Conservation (phyloP, 306 rosid species). For the Cicer cuneatum region DNA sequence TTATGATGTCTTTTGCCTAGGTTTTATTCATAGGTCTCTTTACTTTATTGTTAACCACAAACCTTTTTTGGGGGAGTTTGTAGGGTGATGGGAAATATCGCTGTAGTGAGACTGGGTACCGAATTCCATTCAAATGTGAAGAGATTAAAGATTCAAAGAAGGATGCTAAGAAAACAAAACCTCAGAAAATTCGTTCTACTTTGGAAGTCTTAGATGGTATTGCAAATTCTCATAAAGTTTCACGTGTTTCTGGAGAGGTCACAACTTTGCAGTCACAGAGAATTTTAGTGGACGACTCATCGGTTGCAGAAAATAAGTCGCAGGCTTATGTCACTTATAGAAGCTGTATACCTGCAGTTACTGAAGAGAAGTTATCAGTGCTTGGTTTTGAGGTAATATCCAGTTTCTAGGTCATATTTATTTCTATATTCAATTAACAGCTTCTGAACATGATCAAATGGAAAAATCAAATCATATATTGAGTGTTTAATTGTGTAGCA, state of each 20-base stretch:
- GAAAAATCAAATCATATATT: conserved; percentile 25
- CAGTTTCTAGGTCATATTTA: conserved; percentile 20
- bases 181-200: conserved; percentile 50
- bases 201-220: conserved; percentile 55
- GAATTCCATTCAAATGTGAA: conserved; percentile 83
- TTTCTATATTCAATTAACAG: conserved; percentile 18
- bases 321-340: conserved; percentile 77
- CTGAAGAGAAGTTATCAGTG: conserved; percentile 80
- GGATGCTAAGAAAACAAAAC: conserved; percentile 43
- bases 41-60: conserved; percentile 20
- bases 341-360: conserved; percentile 79
- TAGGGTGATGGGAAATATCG: conserved; percentile 77
- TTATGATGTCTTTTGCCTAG: not conserved
- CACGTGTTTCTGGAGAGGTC: conserved; percentile 44
- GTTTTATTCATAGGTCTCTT: conserved; percentile 22
- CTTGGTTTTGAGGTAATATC: conserved; percentile 77
- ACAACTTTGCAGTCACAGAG: conserved; percentile 51
- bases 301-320: conserved; percentile 44
- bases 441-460: conserved; percentile 38
- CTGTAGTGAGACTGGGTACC: conserved; percentile 95
- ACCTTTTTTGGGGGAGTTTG: conserved; percentile 36
- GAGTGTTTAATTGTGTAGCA: not conserved
- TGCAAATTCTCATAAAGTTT: conserved; percentile 36
- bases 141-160: conserved; percentile 58
- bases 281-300: conserved; percentile 58